These are phyloP conservation scores for Fusarium nurragi DNA, from an alignment of 2,329 filamentous ascomycete species.

Conservation along the genomic window DNA sequence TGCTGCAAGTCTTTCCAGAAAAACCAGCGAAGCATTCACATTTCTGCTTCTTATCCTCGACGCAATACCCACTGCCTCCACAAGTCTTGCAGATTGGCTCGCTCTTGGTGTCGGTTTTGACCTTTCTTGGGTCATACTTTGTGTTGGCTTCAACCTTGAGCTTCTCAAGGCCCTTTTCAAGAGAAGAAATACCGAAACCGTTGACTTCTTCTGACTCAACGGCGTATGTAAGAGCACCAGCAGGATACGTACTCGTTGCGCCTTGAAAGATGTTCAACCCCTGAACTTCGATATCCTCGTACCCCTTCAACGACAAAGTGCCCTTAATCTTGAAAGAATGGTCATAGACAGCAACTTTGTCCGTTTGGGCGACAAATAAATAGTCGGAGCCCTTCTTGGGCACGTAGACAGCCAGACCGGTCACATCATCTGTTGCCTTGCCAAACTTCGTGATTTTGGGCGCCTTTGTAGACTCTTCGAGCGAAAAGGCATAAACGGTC, in stretches of 20 bases:
- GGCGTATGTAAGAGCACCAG: constrained; percentile 54
- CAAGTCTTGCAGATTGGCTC: constrained; percentile 50
- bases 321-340: constrained; percentile 49
- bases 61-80: constrained; percentile 52
- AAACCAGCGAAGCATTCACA: constrained; percentile 58
- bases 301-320: constrained; percentile 50
- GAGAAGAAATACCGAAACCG: constrained; percentile 53
- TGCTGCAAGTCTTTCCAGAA: constrained; percentile 48
- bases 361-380: constrained; percentile 53
- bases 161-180: constrained; percentile 48
- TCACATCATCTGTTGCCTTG: constrained; percentile 51
- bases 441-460: constrained; percentile 52
- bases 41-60: constrained; percentile 31
- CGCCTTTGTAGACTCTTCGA: constrained; percentile 50
- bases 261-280: constrained; percentile 55
- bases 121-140: constrained; percentile 50
- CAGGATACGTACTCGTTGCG: constrained; percentile 48
- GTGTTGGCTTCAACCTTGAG: constrained; percentile 51
- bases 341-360: constrained; percentile 53
- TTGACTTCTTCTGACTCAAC: constrained; percentile 52
- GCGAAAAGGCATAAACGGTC: constrained; percentile 51
- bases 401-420: constrained; percentile 55
- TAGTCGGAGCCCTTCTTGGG: constrained; percentile 52
- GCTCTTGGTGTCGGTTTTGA: constrained; percentile 31
- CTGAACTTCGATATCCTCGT: constrained; percentile 54